phyloP scores from a whole-genome alignment of 2,329 filamentous ascomycete species.

The Fusarium kyushuense region DNA sequence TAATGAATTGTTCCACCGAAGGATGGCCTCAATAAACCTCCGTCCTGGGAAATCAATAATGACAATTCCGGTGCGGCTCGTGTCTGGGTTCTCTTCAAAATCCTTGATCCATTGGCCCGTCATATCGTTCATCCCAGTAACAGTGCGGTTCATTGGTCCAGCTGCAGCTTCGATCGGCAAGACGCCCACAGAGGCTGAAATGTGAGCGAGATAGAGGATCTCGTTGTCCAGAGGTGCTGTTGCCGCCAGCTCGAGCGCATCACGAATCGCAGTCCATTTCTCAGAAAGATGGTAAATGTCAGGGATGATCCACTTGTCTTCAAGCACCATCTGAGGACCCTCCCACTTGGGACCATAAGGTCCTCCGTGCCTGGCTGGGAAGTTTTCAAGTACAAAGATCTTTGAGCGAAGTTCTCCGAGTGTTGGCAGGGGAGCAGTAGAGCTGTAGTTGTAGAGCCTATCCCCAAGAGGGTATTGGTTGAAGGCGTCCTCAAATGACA shows the following conservation, averaged over 20 bases:
- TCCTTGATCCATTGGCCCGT: constrained; percentile 59
- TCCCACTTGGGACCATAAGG: constrained; percentile 61
- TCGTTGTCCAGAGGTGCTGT: constrained; percentile 51
- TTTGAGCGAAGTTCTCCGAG: constrained; percentile 60
- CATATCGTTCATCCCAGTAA: constrained; percentile 63
- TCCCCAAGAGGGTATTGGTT: constrained; percentile 54
- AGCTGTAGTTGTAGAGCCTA: constrained; percentile 54
- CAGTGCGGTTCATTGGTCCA: constrained; percentile 56
- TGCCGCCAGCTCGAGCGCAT: constrained; percentile 56
- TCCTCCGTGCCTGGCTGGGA: constrained; percentile 48
- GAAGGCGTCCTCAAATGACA: constrained; percentile 61
- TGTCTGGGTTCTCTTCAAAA: constrained; percentile 43
- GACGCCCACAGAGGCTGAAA: constrained; percentile 62
- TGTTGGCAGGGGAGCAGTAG: constrained; percentile 54
- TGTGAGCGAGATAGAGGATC: constrained; percentile 59
- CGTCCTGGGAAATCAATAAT: constrained; percentile 63
- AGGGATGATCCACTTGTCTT: constrained; percentile 61
- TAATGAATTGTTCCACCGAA: constrained; percentile 56
- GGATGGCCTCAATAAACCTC: constrained; percentile 56
- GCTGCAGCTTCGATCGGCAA: constrained; percentile 64
- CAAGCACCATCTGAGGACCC: constrained; percentile 58
- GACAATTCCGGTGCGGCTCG: constrained; percentile 57
- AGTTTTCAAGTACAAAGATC: constrained; percentile 63
- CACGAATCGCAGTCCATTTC: constrained; percentile 61
- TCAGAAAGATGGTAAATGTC: constrained; percentile 58